Evolutionary conservation across 176 grass and related monocot species (phyloP).

Genomic region (Miscanthus lutarioriparius): DNA sequence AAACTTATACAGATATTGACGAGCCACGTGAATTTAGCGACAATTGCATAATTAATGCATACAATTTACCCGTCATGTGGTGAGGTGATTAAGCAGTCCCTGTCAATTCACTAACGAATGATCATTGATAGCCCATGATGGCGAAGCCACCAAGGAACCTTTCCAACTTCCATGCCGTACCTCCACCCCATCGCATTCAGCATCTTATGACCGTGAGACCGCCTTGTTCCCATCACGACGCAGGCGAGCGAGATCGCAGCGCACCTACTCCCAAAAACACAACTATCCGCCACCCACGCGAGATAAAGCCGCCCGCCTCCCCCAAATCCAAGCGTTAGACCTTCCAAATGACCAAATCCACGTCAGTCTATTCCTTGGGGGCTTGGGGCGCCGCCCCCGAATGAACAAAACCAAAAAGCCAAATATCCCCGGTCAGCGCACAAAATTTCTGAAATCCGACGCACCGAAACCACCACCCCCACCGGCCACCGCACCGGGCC

Average conservation of each 20-base stretch:
- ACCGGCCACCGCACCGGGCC: not conserved
- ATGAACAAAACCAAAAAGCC: not conserved
- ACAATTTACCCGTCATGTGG: not conserved
- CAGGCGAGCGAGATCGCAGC: not conserved
- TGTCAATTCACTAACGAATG: not conserved
- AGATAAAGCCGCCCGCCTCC: not conserved
- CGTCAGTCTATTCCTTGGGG: slow-evolving; percentile 12
- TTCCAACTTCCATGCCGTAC: not conserved
- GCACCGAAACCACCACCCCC: slow-evolving; percentile 26
- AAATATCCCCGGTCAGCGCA: slow-evolving; percentile 23
- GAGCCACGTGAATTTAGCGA: too few species aligned
- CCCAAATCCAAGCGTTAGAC: not conserved
- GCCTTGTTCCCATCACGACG: not conserved
- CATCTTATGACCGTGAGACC: not conserved
- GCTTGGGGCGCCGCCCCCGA: not conserved
- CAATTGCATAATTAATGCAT: too few species aligned
- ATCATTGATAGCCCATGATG: not conserved
- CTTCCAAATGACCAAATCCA: slow-evolving; percentile 19
- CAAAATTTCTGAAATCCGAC: slow-evolving; percentile 14
- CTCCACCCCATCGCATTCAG: not conserved
- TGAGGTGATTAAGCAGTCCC: not conserved
- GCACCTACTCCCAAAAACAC: slow-evolving; percentile 4
- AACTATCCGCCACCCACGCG: slow-evolving; percentile 24
- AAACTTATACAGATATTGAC: too few species aligned
- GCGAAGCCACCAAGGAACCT: not conserved